phyloP scores from a whole-genome alignment of 441 rosid genomes.

The Adansonia madagascariensis region DNA sequence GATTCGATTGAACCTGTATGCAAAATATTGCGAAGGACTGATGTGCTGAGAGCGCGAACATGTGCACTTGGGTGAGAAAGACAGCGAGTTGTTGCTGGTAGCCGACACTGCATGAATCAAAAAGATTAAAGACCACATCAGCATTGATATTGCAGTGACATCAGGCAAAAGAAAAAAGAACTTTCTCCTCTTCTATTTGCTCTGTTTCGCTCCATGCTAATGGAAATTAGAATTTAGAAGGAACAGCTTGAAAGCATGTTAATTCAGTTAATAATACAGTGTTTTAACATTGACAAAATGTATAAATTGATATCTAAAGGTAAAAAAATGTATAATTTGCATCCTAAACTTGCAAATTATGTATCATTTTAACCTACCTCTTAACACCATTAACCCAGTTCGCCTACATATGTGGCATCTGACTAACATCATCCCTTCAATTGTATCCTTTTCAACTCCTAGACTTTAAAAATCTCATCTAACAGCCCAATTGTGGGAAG shows the following conservation, averaged over 20 bases:
- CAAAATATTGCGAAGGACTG: constrained; percentile 82
- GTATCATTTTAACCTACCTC: too few species aligned
- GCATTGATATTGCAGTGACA: constrained; percentile 11
- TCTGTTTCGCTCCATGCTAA: background rate
- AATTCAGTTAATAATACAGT: background rate
- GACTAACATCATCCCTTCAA: background rate
- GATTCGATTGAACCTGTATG: constrained; percentile 52
- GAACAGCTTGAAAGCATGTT: constrained; percentile 10
- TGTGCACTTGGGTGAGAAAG: constrained; percentile 97
- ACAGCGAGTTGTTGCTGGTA: constrained; percentile 84
- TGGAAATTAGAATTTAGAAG: background rate
- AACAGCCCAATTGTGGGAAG: background rate
- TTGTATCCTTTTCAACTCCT: too few species aligned
- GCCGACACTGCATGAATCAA: constrained; percentile 79
- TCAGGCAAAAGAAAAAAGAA: background rate
- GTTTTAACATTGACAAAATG: background rate
- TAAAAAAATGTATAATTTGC: too few species aligned
- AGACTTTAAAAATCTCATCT: background rate
- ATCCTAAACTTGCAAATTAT: too few species aligned
- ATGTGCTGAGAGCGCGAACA: constrained; percentile 88
- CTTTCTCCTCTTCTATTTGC: background rate
- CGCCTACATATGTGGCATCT: too few species aligned
- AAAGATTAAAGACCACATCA: constrained; percentile 30
- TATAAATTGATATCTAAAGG: too few species aligned
- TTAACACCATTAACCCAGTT: too few species aligned